Evolutionary conservation across 1,284 basidiomycete genomes (phyloP).

Genomic region (Cryptococcus jaspeensis): DNA sequence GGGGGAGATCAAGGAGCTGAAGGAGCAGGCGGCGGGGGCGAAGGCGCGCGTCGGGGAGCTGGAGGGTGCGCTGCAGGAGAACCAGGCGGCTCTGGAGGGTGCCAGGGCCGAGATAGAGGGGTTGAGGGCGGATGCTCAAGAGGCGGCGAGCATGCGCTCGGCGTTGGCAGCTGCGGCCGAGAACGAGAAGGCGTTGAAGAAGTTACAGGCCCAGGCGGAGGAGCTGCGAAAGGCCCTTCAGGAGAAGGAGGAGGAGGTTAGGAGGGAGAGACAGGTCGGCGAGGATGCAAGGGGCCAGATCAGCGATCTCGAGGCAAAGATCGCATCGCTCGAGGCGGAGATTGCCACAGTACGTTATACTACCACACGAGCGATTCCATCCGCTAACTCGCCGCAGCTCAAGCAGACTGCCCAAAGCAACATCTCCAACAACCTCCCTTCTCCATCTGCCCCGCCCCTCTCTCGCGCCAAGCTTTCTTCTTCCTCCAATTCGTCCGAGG

Average conservation of each 20-base stretch:
- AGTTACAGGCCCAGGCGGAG: constrained; percentile 31
- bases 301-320: constrained; percentile 27
- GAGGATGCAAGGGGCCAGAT: background rate
- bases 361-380: background rate
- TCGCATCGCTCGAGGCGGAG: constrained; percentile 32
- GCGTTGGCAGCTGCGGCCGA: constrained; percentile 31
- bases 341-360: constrained; percentile 26
- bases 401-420: constrained; percentile 12
- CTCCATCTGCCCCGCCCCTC: constrained; percentile 5
- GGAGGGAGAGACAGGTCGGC: background rate
- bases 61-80: constrained; percentile 83
- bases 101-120: constrained; percentile 88
- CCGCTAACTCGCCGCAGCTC: constrained; percentile 16
- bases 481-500: constrained; percentile 23
- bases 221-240: constrained; percentile 21
- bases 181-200: constrained; percentile 34
- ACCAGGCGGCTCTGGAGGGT: constrained; percentile 81
- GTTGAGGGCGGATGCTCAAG: constrained; percentile 67
- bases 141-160: constrained; percentile 48
- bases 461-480: constrained; percentile 1
- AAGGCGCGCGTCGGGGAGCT: constrained; percentile 72
- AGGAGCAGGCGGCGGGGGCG: constrained; percentile 63
- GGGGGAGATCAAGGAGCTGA: constrained; percentile 62
- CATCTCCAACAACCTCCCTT: constrained; percentile 9
- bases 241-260: too few species aligned